A percentile compares a stretch with the other conserved stretches of the same genome.
Conservation (phyloP, 2,329 filamentous ascomycete species). For the Ciborinia camelliae region DNA sequence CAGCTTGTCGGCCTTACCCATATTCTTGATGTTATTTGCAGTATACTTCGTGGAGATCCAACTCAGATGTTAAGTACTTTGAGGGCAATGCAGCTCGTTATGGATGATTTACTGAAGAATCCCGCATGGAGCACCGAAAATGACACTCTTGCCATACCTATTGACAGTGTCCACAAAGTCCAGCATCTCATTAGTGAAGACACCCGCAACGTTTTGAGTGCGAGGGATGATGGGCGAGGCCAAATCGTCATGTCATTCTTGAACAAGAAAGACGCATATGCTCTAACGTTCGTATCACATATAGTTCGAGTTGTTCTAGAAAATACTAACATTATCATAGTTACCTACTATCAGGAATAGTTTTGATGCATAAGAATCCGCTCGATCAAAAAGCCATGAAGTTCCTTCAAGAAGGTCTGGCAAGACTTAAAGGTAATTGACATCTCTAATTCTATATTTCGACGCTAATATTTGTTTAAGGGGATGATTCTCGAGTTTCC, state of each 20-base stretch:
- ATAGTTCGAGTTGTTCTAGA: neutral
- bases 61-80: slow-evolving; percentile 59
- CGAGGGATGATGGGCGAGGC: slow-evolving; percentile 46
- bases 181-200: slow-evolving; percentile 54
- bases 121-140: slow-evolving; percentile 37
- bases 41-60: slow-evolving; percentile 56
- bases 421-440: slow-evolving; percentile 39
- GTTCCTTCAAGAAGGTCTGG: slow-evolving; percentile 56
- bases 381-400: slow-evolving; percentile 54
- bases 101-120: slow-evolving; percentile 52
- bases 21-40: slow-evolving; percentile 67
- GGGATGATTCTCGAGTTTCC: slow-evolving; percentile 13
- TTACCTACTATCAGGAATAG: slow-evolving; percentile 34
- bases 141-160: slow-evolving; percentile 52
- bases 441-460: neutral
- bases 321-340: slow-evolving; percentile 21
- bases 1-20: slow-evolving; percentile 65
- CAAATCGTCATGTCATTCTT: slow-evolving; percentile 59
- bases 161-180: slow-evolving; percentile 49
- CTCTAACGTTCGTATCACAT: slow-evolving; percentile 31
- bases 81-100: slow-evolving; percentile 55
- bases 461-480: neutral
- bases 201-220: slow-evolving; percentile 53
- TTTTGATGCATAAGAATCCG: slow-evolving; percentile 49
- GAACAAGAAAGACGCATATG: slow-evolving; percentile 54